Percentiles rank a stretch among this genome's conserved stretches.
Conservation (phyloP, 1,139 yeast genomes). For the Wickerhamomyces sp. region DNA sequence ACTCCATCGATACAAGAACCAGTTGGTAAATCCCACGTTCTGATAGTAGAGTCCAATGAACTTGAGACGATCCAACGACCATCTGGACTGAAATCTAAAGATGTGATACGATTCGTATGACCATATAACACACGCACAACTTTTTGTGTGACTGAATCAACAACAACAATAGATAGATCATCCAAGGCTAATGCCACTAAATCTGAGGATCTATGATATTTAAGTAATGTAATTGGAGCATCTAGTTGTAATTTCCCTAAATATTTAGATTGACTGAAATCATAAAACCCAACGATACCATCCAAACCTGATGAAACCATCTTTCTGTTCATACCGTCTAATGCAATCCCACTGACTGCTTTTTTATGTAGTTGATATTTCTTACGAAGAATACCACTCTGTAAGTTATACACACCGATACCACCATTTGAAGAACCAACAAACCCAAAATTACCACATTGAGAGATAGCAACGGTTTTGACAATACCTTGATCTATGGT, state of each 20-base stretch:
- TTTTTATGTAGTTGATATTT: slow-evolving; percentile 62
- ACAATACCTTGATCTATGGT: slow-evolving; percentile 81
- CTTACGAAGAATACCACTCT: slow-evolving; percentile 78
- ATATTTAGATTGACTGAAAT: slow-evolving; percentile 67
- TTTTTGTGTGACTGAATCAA: slow-evolving; percentile 77
- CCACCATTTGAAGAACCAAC: slow-evolving; percentile 91
- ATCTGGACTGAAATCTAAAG: slow-evolving; percentile 88
- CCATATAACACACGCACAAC: slow-evolving; percentile 88
- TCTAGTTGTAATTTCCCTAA: slow-evolving; percentile 65
- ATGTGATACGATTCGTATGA: slow-evolving; percentile 83
- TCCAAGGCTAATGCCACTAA: slow-evolving; percentile 83
- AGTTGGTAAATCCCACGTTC: slow-evolving; percentile 98
- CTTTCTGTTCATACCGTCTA: slow-evolving; percentile 85
- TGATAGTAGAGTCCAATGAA: slow-evolving; percentile 77
- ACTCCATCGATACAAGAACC: slow-evolving; percentile 97
- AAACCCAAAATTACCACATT: slow-evolving; percentile 92
- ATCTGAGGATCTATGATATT: slow-evolving; percentile 78
- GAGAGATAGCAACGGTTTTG: slow-evolving; percentile 76
- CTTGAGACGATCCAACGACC: slow-evolving; percentile 94
- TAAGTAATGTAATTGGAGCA: slow-evolving; percentile 74
- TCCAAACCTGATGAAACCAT: slow-evolving; percentile 88
- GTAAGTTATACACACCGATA: slow-evolving; percentile 85
- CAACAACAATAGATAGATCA: slow-evolving; percentile 75
- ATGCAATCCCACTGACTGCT: slow-evolving; percentile 82
- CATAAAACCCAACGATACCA: slow-evolving; percentile 84